Base-by-base conservation (phyloP, 306 rosid genomes). In the Luffa aegyptiaca region DNA sequence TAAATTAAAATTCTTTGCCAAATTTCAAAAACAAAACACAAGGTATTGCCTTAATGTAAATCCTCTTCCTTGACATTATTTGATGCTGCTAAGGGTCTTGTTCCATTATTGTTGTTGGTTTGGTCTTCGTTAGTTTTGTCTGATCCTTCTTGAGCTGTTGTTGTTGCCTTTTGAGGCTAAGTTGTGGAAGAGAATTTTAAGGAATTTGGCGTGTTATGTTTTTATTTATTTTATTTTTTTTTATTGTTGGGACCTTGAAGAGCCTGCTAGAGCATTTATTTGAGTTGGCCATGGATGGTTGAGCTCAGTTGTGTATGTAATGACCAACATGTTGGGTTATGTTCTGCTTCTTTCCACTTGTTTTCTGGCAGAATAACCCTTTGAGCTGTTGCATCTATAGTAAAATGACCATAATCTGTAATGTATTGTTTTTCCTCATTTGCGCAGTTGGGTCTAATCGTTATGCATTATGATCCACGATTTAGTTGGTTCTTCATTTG, bases 231-330 rank as follows among this genome's bases (percentile, higher is more conserved):
- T n/a, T n/a, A n/a, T n/a, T n/a, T n/a, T 84, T 79, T 86, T 90
- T 2, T 87, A 69, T 51, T 85, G 89, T 33, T 90, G 92, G 1
- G 90, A 86, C 8, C 93, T 36, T 26, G 90, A 82, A 31, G 92
- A 90, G 65, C 93, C 93, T 2, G 93, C 93, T 8, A 90, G 85
- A 35, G 92, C 94, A 58, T 90, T 90, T 75, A 90, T 87, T 48
- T 87, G 90, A 48, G 92, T 90, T 56, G 94, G 94, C 94, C 92
- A 90, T 58, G 94, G 94, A 86, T 90, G 94, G 56, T 90, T 90
- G 81, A 88, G 94, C 78, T 90, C 94, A 17, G 94, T 88, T 8
- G 90, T 90, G n/a, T n/a, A n/a, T n/a, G n/a, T n/a, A n/a, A n/a
- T n/a, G n/a, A n/a, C n/a, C n/a, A n/a, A n/a, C n/a, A n/a, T n/a